Conservation (phyloP, 2,329 filamentous ascomycete genomes). For the Penicillium hesseltinei region DNA sequence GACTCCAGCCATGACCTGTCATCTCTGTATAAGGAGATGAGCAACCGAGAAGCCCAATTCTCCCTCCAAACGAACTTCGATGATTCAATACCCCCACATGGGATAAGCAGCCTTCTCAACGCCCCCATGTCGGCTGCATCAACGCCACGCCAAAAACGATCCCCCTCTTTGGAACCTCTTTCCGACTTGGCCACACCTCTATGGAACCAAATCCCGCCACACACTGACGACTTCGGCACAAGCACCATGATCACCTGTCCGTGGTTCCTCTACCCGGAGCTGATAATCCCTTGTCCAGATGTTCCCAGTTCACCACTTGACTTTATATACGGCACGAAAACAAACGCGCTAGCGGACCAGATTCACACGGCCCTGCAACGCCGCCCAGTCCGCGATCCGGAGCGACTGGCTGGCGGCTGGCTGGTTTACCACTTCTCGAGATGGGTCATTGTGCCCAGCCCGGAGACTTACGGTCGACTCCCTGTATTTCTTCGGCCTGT, state of each 20-base stretch:
- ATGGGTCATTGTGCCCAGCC: constrained; percentile 25
- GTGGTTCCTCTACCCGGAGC: constrained; percentile 22
- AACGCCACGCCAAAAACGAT: not conserved
- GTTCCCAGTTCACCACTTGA: constrained; percentile 25
- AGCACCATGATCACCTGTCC: constrained; percentile 3
- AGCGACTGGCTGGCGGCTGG: constrained; percentile 25
- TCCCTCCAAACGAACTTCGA: not conserved
- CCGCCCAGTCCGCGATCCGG: constrained; percentile 27
- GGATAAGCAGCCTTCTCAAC: not conserved
- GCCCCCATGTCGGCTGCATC: not conserved
- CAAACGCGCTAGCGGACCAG: constrained; percentile 26
- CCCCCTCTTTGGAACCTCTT: not conserved
- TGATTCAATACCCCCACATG: not conserved
- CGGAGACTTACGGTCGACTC: constrained; percentile 20
- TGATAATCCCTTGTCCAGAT: constrained; percentile 21
- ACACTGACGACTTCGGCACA: constrained; percentile 16
- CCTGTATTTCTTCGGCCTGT: constrained; percentile 20
- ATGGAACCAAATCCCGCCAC: constrained; percentile 18
- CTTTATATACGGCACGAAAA: constrained; percentile 27
- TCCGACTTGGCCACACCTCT: not conserved
- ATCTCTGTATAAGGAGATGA: not conserved
- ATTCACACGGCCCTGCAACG: constrained; percentile 20
- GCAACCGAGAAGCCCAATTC: not conserved
- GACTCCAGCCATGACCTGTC: not conserved
- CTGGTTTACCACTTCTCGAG: constrained; percentile 21